Conservation (phyloP, 1,284 basidiomycete genomes). For the Porodaedalea pini region DNA sequence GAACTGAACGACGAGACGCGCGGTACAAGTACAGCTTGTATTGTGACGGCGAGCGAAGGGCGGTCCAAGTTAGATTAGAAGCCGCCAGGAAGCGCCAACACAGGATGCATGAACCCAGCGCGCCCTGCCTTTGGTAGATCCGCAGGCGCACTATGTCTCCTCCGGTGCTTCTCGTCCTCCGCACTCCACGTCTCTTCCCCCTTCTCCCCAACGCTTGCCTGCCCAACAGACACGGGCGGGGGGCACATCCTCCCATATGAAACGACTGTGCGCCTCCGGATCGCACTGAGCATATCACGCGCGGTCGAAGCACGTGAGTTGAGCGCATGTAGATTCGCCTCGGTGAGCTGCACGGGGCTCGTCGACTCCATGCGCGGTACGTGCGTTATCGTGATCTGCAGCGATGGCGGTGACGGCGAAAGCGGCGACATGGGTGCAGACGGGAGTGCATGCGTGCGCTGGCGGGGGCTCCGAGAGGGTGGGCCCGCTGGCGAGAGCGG, state of each 20-base stretch:
- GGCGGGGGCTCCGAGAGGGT: slow-evolving; percentile 29
- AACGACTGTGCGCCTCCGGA: slow-evolving; percentile 51
- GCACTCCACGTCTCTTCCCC: slow-evolving; percentile 10
- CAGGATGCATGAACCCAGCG: slow-evolving; percentile 34
- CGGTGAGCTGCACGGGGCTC: slow-evolving; percentile 48
- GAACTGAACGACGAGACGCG: neutral
- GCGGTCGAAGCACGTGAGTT: slow-evolving; percentile 52
- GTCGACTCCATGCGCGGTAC: slow-evolving; percentile 43
- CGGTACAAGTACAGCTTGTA: neutral
- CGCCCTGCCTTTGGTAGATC: slow-evolving; percentile 35
- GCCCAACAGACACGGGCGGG: slow-evolving; percentile 14
- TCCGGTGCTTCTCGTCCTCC: slow-evolving; percentile 33
- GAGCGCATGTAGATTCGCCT: slow-evolving; percentile 49
- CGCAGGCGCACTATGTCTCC: slow-evolving; percentile 39
- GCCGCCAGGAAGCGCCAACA: slow-evolving; percentile 37
- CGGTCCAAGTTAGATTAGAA: slow-evolving; percentile 30
- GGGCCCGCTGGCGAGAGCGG: slow-evolving; percentile 14
- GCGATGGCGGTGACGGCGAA: slow-evolving; percentile 37
- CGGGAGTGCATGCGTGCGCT: slow-evolving; percentile 19
- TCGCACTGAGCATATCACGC: slow-evolving; percentile 59
- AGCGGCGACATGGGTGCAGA: slow-evolving; percentile 21
- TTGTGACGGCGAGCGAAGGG: neutral
- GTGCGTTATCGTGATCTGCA: slow-evolving; percentile 48
- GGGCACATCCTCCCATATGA: neutral
- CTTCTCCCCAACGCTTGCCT: neutral